These are phyloP conservation scores for Trichoderma sp. DNA, from an alignment of 2,329 filamentous ascomycete species.

Conservation along the genomic window DNA sequence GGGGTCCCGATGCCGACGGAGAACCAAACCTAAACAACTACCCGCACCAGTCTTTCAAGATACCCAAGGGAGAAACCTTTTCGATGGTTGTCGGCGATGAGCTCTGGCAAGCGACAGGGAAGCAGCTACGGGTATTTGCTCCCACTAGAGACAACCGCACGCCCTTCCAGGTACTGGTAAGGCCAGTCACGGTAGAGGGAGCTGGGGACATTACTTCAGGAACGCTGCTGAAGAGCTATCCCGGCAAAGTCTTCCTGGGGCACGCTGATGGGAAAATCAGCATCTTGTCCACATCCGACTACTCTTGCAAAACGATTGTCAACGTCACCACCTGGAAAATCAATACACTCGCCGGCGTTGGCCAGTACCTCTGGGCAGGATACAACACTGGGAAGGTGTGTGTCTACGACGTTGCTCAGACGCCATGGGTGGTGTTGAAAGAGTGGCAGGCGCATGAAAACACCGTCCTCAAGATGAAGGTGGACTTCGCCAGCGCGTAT, in stretches of 20 bases:
- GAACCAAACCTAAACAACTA: conserved; percentile 73
- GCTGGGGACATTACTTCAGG: conserved; percentile 88
- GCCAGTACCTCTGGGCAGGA: conserved; percentile 84
- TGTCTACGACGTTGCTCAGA: conserved; percentile 80
- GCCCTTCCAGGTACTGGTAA: conserved; percentile 74
- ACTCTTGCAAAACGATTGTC: conserved; percentile 74
- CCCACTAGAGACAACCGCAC: conserved; percentile 68
- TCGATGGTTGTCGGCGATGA: conserved; percentile 84
- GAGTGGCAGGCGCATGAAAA: conserved; percentile 92
- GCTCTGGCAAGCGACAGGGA: conserved; percentile 86
- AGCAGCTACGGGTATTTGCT: conserved; percentile 81
- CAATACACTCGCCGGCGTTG: conserved; percentile 79
- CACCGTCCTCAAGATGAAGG: conserved; percentile 74
- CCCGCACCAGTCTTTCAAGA: conserved; percentile 71
- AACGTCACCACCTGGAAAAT: conserved; percentile 95
- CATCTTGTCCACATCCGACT: conserved; percentile 81
- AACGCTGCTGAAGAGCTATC: conserved; percentile 71
- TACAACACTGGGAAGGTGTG: conserved; percentile 94
- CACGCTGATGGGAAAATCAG: conserved; percentile 93
- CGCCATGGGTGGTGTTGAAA: conserved; percentile 89
- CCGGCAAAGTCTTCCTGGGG: conserved; percentile 83
- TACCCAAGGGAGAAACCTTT: conserved; percentile 81
- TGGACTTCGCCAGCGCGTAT: conserved; percentile 82
- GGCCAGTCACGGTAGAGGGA: conserved; percentile 69
- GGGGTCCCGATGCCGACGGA: conserved; percentile 74